Percentiles rank a stretch among this genome's conserved stretches.
Evolutionary conservation across 768 basidiomycete species (phyloP).

Genomic region (Leccinum subtestaceum): DNA sequence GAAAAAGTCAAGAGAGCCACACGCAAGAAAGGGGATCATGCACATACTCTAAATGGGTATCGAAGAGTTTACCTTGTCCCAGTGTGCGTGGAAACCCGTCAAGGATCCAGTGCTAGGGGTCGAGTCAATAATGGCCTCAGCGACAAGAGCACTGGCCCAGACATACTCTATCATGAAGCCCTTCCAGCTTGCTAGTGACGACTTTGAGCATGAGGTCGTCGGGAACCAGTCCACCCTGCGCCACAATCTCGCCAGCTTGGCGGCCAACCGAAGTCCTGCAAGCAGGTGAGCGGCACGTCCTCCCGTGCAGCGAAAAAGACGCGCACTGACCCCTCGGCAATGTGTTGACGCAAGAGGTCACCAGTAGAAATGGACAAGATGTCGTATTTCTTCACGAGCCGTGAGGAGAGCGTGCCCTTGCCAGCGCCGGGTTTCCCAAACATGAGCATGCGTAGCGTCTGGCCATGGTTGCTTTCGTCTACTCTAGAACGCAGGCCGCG

Average conservation of each 20-base stretch:
- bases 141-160: background rate
- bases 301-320: background rate
- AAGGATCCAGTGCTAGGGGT: constrained; percentile 77
- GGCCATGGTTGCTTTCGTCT: constrained; percentile 20
- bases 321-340: constrained; percentile 47
- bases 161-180: constrained; percentile 60
- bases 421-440: constrained; percentile 69
- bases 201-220: constrained; percentile 81
- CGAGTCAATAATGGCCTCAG: background rate
- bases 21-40: background rate
- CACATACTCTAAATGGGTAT: constrained; percentile 67
- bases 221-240: constrained; percentile 70
- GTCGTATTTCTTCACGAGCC: constrained; percentile 78
- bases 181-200: constrained; percentile 68
- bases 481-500: constrained; percentile 38
- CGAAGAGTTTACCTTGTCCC: constrained; percentile 77
- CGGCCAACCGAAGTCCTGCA: constrained; percentile 65
- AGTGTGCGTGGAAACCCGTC: constrained; percentile 92
- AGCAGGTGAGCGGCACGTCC: constrained; percentile 1
- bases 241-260: constrained; percentile 76
- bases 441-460: constrained; percentile 48
- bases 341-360: constrained; percentile 83
- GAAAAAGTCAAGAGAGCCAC: background rate
- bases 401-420: constrained; percentile 78
- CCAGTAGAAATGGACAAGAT: constrained; percentile 78